Conservation (phyloP, 2,329 filamentous ascomycete genomes). For the Emericellopsis cladophorae region DNA sequence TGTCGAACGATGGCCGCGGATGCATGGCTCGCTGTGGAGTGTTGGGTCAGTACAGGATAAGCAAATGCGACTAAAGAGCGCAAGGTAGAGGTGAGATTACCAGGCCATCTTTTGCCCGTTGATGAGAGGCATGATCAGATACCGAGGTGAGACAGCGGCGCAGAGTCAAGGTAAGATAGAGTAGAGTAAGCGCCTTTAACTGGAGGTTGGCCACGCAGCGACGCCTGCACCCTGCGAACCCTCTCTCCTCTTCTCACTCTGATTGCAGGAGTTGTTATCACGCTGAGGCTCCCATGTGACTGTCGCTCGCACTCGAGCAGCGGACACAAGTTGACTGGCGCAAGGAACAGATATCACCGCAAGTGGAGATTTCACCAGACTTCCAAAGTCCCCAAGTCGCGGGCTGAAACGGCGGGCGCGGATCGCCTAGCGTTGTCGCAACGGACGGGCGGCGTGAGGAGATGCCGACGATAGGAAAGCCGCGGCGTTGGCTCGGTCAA, state of each 20-base stretch:
- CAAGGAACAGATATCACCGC: too few species aligned
- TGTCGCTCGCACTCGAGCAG: too few species aligned
- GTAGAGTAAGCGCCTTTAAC: neutral
- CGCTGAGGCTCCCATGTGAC: neutral
- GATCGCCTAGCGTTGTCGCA: too few species aligned
- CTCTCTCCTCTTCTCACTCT: neutral
- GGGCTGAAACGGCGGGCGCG: too few species aligned
- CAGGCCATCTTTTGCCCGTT: conserved; percentile 64
- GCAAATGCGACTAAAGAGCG: neutral
- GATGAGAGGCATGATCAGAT: conserved; percentile 48
- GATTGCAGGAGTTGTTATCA: neutral
- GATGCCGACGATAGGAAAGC: too few species aligned
- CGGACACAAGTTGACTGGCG: too few species aligned
- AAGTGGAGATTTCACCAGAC: too few species aligned
- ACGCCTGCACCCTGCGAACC: neutral
- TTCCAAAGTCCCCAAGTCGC: too few species aligned
- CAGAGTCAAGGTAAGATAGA: neutral
- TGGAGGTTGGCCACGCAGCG: neutral
- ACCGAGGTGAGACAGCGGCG: neutral
- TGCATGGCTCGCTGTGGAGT: conserved; percentile 51
- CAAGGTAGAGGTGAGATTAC: conserved; percentile 26
- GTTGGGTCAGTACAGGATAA: neutral
- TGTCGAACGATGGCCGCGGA: conserved; percentile 63
- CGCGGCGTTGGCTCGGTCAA: too few species aligned
- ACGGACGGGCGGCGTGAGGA: too few species aligned